A percentile compares a stretch with the other conserved stretches of the same genome.
Conservation (phyloP, 2,329 filamentous ascomycete species). For the Fusarium fracticaudum region DNA sequence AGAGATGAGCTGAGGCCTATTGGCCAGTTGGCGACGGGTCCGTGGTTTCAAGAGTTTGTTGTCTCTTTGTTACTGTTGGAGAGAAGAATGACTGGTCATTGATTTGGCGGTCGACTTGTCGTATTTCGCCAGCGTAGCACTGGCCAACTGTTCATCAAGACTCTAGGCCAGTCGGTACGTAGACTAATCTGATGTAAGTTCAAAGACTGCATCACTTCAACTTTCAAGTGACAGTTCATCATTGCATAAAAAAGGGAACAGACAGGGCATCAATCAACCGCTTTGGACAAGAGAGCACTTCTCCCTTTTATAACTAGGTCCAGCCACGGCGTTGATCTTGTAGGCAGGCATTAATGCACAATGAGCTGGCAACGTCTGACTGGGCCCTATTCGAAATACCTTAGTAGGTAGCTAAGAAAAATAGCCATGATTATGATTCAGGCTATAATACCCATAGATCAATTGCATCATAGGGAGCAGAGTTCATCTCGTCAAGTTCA, state of each 20-base stretch:
- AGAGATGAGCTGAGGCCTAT: slow-evolving; percentile 25
- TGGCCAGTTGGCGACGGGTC: slow-evolving; percentile 29
- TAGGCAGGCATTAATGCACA: slow-evolving; percentile 39
- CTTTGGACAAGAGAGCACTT: slow-evolving; percentile 6
- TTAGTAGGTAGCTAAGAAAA: background rate
- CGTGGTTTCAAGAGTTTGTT: slow-evolving; percentile 10
- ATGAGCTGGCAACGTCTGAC: slow-evolving; percentile 42
- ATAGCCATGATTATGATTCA: background rate
- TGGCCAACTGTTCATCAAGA: slow-evolving; percentile 43
- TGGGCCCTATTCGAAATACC: slow-evolving; percentile 39
- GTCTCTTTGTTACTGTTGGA: background rate
- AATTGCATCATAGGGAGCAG: background rate
- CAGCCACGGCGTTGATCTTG: slow-evolving; percentile 27
- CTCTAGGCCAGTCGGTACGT: background rate
- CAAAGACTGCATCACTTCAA: background rate
- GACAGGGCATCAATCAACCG: background rate
- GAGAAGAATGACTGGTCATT: slow-evolving; percentile 30
- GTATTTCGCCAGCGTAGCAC: slow-evolving; percentile 40
- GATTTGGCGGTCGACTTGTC: slow-evolving; percentile 28
- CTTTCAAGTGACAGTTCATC: background rate
- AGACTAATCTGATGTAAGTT: background rate
- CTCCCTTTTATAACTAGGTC: slow-evolving; percentile 36
- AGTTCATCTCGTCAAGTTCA: background rate
- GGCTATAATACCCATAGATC: background rate
- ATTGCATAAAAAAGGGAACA: background rate